Evolutionary conservation across 2,329 filamentous ascomycete species (phyloP), one percentile per base, ranked within the genome.

Genomic region (Phialocephala sp.): DNA sequence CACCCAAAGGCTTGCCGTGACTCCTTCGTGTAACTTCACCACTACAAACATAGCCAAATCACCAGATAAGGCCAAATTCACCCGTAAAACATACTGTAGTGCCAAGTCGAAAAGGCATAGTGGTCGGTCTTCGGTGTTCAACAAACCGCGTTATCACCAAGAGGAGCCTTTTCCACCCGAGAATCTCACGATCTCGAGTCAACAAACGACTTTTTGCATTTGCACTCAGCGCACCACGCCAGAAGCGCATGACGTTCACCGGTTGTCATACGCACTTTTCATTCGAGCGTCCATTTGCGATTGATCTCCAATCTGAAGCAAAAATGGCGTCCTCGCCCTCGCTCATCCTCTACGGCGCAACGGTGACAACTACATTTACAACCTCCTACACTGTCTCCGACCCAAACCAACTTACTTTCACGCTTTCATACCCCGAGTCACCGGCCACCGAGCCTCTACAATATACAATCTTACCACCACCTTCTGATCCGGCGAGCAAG

Each of bases 301-400:
- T 11, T 15, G 8, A 4, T 45, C 35, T 57, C 3, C 20, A 39
- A 8, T 41, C 3, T 27, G 3, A 55, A 60, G n/a, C 24, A 11
- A 35, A 36, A 18, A 63, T 63, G 64, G 47, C 50, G 15, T 32
- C 22, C 55, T 24, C 41, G 4, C 39, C 45, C 6, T 36, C 47
- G 15, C 8, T 39, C 9, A 57, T 57, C 3, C 35, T 24, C 14
- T 71, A 65, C 22, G 66, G 62, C 14, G 65, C 50, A 41, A 71
- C 68, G 8, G 45, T 22, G 9, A 69, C 64, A 0, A 68, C 63
- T 0, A 63, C 64, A 18, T 59, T 69, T 47, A 65, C 63, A 11
- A 69, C 69, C 14, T 66, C 64, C 1, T 61, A 70, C 36, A 65
- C 64, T 8, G 54, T 62, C 2, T 24, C 39, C 6, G 27, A 32